Evolutionary conservation across 1,284 basidiomycete genomes (phyloP).

Genomic region (Trichosporon sp.): DNA sequence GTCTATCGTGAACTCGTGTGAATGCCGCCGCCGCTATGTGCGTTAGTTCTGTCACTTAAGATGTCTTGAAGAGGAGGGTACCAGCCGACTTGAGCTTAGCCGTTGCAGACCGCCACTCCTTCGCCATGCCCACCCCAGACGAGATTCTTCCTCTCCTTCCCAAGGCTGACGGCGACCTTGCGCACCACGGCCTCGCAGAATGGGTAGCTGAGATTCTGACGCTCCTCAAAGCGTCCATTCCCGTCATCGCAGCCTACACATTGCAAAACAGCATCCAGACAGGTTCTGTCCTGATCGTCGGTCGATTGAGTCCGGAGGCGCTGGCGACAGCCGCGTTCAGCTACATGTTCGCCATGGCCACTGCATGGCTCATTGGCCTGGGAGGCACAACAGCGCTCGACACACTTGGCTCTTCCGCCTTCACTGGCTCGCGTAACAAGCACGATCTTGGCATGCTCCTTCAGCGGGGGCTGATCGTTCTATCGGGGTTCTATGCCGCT

Average conservation of each 20-base stretch:
- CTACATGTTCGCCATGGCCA: constrained; percentile 9
- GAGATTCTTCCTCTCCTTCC: too few relatives aligned
- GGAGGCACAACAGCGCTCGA: constrained; percentile 7
- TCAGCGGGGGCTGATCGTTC: constrained; percentile 4
- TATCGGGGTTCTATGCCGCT: background rate
- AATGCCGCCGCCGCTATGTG: too few relatives aligned
- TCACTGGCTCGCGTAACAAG: constrained; percentile 6
- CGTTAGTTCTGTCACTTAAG: too few relatives aligned
- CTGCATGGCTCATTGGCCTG: constrained; percentile 4
- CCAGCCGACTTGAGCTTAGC: too few relatives aligned
- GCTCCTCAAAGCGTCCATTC: background rate
- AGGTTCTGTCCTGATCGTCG: constrained; percentile 7
- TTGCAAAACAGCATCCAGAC: constrained; percentile 6
- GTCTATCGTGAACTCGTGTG: too few relatives aligned
- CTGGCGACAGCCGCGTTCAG: constrained; percentile 1
- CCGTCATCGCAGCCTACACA: constrained; percentile 1
- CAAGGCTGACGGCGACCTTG: background rate
- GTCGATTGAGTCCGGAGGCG: constrained; percentile 4
- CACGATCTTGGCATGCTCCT: constrained; percentile 8
- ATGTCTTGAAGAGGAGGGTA: too few relatives aligned
- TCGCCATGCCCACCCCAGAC: too few relatives aligned
- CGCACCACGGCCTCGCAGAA: background rate
- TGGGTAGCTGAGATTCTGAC: background rate
- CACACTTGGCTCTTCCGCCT: background rate
- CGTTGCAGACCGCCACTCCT: too few relatives aligned